These are phyloP conservation scores for Pseudopithomyces maydicus DNA, from an alignment of 2,329 filamentous ascomycete genomes.

Conservation along the genomic window DNA sequence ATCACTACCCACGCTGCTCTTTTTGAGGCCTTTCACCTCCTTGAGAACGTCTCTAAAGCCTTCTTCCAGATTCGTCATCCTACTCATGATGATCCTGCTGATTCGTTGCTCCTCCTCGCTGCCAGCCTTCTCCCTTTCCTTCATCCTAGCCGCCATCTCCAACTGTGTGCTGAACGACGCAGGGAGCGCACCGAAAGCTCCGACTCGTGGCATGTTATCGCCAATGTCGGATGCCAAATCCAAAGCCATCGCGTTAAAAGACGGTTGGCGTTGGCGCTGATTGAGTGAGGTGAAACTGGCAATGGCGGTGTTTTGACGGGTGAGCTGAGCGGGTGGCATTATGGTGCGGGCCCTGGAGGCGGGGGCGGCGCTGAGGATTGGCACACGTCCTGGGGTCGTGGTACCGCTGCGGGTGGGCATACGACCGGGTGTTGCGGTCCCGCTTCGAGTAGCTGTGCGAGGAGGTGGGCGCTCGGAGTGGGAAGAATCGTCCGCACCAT, in stretches of 20 bases:
- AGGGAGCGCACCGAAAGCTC: slow-evolving; percentile 67
- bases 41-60: slow-evolving; percentile 85
- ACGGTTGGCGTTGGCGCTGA: slow-evolving; percentile 57
- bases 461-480: slow-evolving; percentile 34
- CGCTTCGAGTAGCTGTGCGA: slow-evolving; percentile 36
- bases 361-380: slow-evolving; percentile 34
- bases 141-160: slow-evolving; percentile 39
- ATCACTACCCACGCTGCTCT: slow-evolving; percentile 36
- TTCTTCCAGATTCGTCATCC: slow-evolving; percentile 93
- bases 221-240: slow-evolving; percentile 76
- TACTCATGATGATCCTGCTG: slow-evolving; percentile 77
- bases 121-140: slow-evolving; percentile 26
- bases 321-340: slow-evolving; percentile 56
- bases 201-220: slow-evolving; percentile 61
- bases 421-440: slow-evolving; percentile 10
- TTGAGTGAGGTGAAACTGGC: slow-evolving; percentile 60
- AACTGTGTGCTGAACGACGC: slow-evolving; percentile 78
- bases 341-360: slow-evolving; percentile 38
- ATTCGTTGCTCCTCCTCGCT: slow-evolving; percentile 49
- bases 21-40: slow-evolving; percentile 72
- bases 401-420: slow-evolving; percentile 39
- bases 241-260: slow-evolving; percentile 65
- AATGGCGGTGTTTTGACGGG: slow-evolving; percentile 62
- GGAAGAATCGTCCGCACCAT: slow-evolving; percentile 46
- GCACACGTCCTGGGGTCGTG: slow-evolving; percentile 23